phyloP scores from a whole-genome alignment of 2,329 filamentous ascomycete species.

The Colletotrichum sojae region DNA sequence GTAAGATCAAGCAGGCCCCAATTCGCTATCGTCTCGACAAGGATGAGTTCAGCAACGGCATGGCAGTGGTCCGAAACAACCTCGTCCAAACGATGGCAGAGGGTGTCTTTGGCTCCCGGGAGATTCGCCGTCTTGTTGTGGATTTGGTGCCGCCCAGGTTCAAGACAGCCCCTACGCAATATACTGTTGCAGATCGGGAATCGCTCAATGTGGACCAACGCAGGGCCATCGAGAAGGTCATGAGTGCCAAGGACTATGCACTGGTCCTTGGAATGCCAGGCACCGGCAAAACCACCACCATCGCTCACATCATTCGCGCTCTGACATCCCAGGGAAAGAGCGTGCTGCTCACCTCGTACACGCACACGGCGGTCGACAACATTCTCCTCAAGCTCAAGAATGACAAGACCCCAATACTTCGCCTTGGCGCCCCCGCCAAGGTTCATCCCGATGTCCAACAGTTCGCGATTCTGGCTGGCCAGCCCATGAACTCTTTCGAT shows the following conservation, averaged over 20 bases:
- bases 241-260: slow-evolving; percentile 95
- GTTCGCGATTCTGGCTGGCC: slow-evolving; percentile 84
- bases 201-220: slow-evolving; percentile 90
- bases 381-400: slow-evolving; percentile 92
- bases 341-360: slow-evolving; percentile 94
- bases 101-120: slow-evolving; percentile 76
- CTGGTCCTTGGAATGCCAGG: slow-evolving; percentile 99
- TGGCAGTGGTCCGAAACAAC: slow-evolving; percentile 95
- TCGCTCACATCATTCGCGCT: slow-evolving; percentile 95
- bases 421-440: slow-evolving; percentile 88
- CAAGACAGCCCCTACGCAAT: slow-evolving; percentile 74
- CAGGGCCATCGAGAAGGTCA: slow-evolving; percentile 91
- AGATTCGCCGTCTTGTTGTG: slow-evolving; percentile 85
- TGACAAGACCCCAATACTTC: slow-evolving; percentile 82
- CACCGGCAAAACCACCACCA: slow-evolving; percentile 98
- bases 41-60: slow-evolving; percentile 98
- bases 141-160: slow-evolving; percentile 83
- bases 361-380: slow-evolving; percentile 97
- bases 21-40: slow-evolving; percentile 91
- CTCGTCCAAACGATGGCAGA: slow-evolving; percentile 93
- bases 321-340: slow-evolving; percentile 91
- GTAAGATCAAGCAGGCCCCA: slow-evolving; percentile 66
- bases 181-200: slow-evolving; percentile 72
- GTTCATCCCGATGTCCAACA: slow-evolving; percentile 89
- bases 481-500: slow-evolving; percentile 82